Evolutionary conservation across 306 rosid species (phyloP), one percentile per base, ranked within the genome.

Genomic region (Begonia masoniana): DNA sequence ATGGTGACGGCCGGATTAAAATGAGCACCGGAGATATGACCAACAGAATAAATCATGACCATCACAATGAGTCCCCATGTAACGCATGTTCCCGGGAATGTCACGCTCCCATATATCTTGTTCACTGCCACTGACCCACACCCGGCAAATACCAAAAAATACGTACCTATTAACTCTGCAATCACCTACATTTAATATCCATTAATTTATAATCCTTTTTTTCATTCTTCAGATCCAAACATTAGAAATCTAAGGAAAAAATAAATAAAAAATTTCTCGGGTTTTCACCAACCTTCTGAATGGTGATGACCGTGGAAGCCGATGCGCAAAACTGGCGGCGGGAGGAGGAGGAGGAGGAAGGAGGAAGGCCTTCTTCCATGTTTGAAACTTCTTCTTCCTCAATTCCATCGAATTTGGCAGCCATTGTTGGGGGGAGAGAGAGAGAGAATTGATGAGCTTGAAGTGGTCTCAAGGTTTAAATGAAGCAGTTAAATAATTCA

Each of bases 11-110:
- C 69, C 0, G 77, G 77, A 21, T 72, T 68, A 21, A 72, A 68
- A 46, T 67, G 77, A 15, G 77, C 77, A 5, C 77, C 77, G 5
- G 73, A 72, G 15, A 72, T 59, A 15, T 72, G 77, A 3, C 73
- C 77, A 17, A 67, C 59, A 0, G 70, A 6, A 42, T 72, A 72
- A 13, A 67, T 55, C 77, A 67, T 72, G 52, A 62, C 77, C 63
- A 52, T 72, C 13, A 72, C 68, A 50, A 69, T 63, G 24, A 72
- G 50, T 8, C 77, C 77, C 73, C 77, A 72, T 12, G 67, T 62
- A 36, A 63, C 66, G 10, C 70, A 69, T 15, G 62, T 47, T 41
- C 77, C 77, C 0, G 73, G 73, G 52, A 72, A 67, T 8, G 77
- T 67, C 23, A 72, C 62, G 12, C 21, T 13, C 12, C 63, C 73